Evolutionary conservation across 352 stramenopile species (phyloP).

Genomic region (Phytophthora fragariaefolia): DNA sequence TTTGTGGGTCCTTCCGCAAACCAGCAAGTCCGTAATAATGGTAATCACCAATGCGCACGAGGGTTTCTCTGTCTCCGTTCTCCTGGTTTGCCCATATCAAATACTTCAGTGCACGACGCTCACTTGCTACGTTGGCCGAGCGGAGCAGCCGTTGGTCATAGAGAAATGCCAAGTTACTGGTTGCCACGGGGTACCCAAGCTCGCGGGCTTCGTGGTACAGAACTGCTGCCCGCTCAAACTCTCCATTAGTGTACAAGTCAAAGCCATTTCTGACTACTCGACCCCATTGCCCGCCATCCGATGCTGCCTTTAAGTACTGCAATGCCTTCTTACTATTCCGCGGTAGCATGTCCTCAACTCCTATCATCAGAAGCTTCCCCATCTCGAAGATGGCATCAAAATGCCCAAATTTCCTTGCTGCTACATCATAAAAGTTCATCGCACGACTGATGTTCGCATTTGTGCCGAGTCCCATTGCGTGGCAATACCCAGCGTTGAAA

Average conservation of each 20-base stretch:
- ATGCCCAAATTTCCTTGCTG: constrained; percentile 79
- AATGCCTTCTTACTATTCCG: constrained; percentile 38
- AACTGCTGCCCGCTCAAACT: constrained; percentile 56
- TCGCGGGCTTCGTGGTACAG: constrained; percentile 71
- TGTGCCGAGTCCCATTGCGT: constrained; percentile 71
- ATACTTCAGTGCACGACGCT: constrained; percentile 48
- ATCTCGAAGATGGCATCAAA: constrained; percentile 87
- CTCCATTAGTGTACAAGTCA: constrained; percentile 52
- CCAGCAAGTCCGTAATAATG: constrained; percentile 75
- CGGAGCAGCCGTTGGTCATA: constrained; percentile 65
- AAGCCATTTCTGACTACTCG: constrained; percentile 63
- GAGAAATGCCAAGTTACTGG: constrained; percentile 79
- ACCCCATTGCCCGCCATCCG: constrained; percentile 71
- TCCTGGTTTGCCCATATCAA: constrained; percentile 41
- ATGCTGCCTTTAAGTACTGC: constrained; percentile 66
- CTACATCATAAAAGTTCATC: constrained; percentile 65
- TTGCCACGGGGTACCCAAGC: constrained; percentile 68
- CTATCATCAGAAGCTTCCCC: constrained; percentile 60
- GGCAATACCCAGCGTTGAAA: constrained; percentile 90
- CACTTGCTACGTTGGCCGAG: constrained; percentile 24
- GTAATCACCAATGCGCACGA: constrained; percentile 79
- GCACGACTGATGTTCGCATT: constrained; percentile 57
- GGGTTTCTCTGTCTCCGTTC: constrained; percentile 63
- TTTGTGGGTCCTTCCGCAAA: constrained; percentile 33
- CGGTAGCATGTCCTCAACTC: constrained; percentile 31